Base-by-base conservation (phyloP, 371 early-diverging fungal genomes). In the Saksenaea vasiformis region DNA sequence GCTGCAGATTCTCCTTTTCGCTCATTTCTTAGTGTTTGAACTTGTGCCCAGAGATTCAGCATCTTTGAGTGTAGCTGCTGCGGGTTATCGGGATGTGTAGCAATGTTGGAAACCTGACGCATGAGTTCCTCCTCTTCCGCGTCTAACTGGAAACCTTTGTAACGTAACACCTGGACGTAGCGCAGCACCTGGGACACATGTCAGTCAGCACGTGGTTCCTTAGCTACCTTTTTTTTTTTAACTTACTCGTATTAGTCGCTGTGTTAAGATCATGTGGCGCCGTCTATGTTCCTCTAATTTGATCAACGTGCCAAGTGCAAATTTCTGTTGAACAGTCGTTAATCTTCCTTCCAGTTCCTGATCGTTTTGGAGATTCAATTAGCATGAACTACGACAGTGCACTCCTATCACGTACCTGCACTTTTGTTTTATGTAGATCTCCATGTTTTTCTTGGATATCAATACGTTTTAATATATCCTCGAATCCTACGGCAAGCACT, bases 401-500 rank as follows among this genome's bases (percentile, higher is more conserved):
- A 14, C 27, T 31, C 51, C 22, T 44, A 34, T 38, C 17, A n/a
- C 57, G 54, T 61, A 66, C 73, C 59, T 70, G 65, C n/a, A 74
- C 38, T 43, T 64, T 80, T 38, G 62, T 61, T 70, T 67, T 65
- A 55, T 75, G 76, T 27, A 67, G 31, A 39, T 69, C 79, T 8
- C 78, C 70, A 67, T 88, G 84, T 41, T 85, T 68, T 4, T 86
- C 81, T 72, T 95, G 96, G 56, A 85, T 77, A 38, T 88, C 87
- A 65, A 92, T 87, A 19, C 96, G 87, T 73, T 92, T 93, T 58
- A 92, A 84, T 31, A 95, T 77, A 65, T 93, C 95, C 4, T 87
- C 92, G 66, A 94, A 95, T 34, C 97, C 95, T 53, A 90, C 84
- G 1, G 95, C 97, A n/a, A 95, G 73, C 1, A 91, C 95, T 10